phyloP scores from a whole-genome alignment of 139 green algal species.

The Zygnema circumcarinatum region DNA sequence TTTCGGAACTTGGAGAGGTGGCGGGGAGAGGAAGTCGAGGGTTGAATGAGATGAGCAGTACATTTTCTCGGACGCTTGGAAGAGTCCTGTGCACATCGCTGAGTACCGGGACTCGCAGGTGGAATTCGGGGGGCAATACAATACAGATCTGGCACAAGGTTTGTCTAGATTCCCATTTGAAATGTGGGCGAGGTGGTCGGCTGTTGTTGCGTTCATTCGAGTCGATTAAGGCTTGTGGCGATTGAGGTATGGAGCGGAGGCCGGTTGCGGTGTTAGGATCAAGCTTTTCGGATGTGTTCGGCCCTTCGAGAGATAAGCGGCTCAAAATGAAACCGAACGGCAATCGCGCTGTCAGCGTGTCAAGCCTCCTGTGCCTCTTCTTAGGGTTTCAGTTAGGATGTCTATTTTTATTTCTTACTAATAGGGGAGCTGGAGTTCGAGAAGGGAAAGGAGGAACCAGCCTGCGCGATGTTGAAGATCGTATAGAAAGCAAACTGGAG shows the following conservation, averaged over 20 bases:
- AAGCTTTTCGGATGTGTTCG: background rate
- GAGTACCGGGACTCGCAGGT: background rate
- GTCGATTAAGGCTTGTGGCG: background rate
- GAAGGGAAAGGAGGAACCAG: background rate
- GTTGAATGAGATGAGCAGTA: too few species aligned
- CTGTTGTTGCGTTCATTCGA: background rate
- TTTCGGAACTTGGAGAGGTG: too few species aligned
- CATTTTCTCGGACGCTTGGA: background rate
- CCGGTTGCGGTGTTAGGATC: background rate
- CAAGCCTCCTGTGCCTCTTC: background rate
- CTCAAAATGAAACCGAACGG: background rate
- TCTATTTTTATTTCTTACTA: background rate
- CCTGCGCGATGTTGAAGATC: background rate
- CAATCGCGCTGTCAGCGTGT: background rate
- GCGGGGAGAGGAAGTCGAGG: too few species aligned
- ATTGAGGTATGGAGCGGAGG: background rate
- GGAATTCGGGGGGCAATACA: too few species aligned
- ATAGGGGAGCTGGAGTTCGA: background rate
- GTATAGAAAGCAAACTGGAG: background rate
- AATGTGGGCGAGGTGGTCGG: background rate
- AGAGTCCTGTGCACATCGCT: background rate
- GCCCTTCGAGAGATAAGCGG: background rate
- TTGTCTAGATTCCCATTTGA: too few species aligned
- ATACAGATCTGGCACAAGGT: too few species aligned
- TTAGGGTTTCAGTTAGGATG: background rate